Evolutionary conservation across 176 grass and related monocot genomes (phyloP).

Genomic region (Oryza australiensis): DNA sequence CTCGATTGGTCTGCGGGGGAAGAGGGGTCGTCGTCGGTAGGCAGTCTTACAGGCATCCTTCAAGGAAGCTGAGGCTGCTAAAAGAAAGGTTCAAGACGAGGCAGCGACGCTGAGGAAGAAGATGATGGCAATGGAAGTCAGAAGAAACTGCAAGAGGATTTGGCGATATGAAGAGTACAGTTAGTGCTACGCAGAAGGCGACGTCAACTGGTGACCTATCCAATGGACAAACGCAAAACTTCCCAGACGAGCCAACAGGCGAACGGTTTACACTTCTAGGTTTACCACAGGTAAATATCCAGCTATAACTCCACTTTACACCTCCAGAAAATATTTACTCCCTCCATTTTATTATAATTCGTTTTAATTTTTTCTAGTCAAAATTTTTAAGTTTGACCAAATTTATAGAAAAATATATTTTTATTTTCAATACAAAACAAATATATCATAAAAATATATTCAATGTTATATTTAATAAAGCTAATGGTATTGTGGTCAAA

Average conservation of each 20-base stretch:
- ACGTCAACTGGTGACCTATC: slow-evolving; percentile 5
- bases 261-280: slow-evolving; percentile 8
- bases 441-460: too few species aligned
- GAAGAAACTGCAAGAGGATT: slow-evolving; percentile 47
- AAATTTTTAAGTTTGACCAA: too few species aligned
- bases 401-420: too few species aligned
- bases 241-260: not conserved
- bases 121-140: slow-evolving; percentile 54
- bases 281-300: slow-evolving; percentile 5
- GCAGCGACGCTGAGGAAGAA: slow-evolving; percentile 46
- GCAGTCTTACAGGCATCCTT: slow-evolving; percentile 33
- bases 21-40: not conserved
- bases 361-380: too few species aligned
- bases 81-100: slow-evolving; percentile 51
- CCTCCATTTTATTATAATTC: too few species aligned
- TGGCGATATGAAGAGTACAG: slow-evolving; percentile 28
- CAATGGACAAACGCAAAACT: not conserved
- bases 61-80: slow-evolving; percentile 51
- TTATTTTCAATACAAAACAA: too few species aligned
- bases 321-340: not conserved
- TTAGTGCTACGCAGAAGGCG: slow-evolving; percentile 16
- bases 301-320: not conserved
- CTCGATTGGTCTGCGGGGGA: not conserved
- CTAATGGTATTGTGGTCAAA: too few species aligned
- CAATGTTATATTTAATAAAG: too few species aligned